These are phyloP conservation scores for Cyclocybe cylindracea DNA, from an alignment of 768 basidiomycete species.

Conservation along the genomic window DNA sequence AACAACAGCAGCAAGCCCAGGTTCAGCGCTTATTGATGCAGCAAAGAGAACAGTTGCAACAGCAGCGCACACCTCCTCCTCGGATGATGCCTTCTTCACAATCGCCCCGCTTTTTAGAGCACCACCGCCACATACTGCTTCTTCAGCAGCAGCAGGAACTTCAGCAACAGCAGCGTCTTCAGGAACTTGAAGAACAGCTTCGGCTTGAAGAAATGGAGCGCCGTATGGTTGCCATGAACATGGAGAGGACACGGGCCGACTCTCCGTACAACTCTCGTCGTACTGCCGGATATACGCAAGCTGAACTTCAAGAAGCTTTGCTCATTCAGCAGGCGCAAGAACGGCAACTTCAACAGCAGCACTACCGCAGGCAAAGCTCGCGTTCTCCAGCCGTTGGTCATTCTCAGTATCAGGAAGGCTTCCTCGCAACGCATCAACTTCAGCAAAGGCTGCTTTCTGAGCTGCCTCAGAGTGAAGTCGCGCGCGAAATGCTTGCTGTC, in stretches of 20 bases:
- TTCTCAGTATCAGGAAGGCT: conserved; percentile 25
- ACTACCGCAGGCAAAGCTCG: conserved; percentile 51
- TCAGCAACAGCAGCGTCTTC: conserved; percentile 50
- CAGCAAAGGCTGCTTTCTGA: conserved; percentile 80
- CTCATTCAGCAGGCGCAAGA: conserved; percentile 30
- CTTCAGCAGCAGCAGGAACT: conserved; percentile 63
- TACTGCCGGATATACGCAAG: conserved; percentile 44
- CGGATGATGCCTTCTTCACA: conserved; percentile 74
- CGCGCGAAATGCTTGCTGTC: conserved; percentile 63
- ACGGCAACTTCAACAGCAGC: conserved; percentile 31
- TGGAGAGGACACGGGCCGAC: conserved; percentile 21
- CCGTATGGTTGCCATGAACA: conserved; percentile 51
- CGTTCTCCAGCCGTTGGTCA: conserved; percentile 40
- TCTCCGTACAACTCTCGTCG: conserved; percentile 20
- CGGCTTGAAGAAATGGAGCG: conserved; percentile 68
- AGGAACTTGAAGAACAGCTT: conserved; percentile 66
- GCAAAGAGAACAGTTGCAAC: conserved; percentile 53
- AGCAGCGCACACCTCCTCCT: conserved; percentile 66
- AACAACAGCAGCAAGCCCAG: conserved; percentile 51
- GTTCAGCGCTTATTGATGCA: conserved; percentile 47
- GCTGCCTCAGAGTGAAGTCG: conserved; percentile 65
- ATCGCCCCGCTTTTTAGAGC: conserved; percentile 79
- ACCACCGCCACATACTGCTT: conserved; percentile 68
- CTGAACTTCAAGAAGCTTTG: conserved; percentile 48
- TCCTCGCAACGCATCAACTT: conserved; percentile 63